A percentile compares a stretch with the other conserved stretches of the same genome.
Evolutionary conservation across 176 grass and related monocot species (phyloP).

Genomic region (Elaeis guineensis): DNA sequence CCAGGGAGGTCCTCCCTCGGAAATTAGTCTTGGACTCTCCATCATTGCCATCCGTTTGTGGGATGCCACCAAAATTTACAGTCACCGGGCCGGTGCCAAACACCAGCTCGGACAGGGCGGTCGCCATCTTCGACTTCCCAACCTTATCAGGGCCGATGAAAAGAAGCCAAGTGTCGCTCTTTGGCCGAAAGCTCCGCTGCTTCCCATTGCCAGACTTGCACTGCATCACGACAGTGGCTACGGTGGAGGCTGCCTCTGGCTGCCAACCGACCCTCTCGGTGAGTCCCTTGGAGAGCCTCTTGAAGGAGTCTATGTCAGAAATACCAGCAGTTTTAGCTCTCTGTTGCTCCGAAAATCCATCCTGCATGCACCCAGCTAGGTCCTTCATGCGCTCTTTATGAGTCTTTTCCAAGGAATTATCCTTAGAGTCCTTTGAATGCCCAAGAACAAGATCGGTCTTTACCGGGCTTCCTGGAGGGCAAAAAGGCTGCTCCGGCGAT

Average conservation of each 20-base stretch:
- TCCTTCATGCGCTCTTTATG: slow-evolving; percentile 14
- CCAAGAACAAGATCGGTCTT: slow-evolving; percentile 85
- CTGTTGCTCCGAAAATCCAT: background rate
- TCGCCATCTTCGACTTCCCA: slow-evolving; percentile 82
- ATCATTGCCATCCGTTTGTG: slow-evolving; percentile 16
- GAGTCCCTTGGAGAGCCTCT: slow-evolving; percentile 72
- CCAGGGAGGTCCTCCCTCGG: slow-evolving; percentile 72
- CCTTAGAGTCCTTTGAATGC: slow-evolving; percentile 1
- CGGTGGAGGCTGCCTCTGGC: slow-evolving; percentile 68
- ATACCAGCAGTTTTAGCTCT: slow-evolving; percentile 2
- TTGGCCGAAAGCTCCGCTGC: slow-evolving; percentile 32
- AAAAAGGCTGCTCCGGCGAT: slow-evolving; percentile 28
- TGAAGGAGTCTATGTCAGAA: slow-evolving; percentile 54
- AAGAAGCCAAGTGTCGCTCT: slow-evolving; percentile 81
- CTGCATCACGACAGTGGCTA: slow-evolving; percentile 69
- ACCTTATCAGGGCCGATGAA: slow-evolving; percentile 84
- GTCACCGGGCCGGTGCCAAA: slow-evolving; percentile 20
- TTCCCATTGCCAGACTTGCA: slow-evolving; percentile 64
- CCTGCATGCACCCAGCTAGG: background rate
- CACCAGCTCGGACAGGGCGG: slow-evolving; percentile 61
- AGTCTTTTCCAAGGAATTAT: slow-evolving; percentile 34
- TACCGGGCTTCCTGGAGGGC: slow-evolving; percentile 57
- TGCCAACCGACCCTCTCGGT: slow-evolving; percentile 88
- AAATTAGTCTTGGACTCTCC: slow-evolving; percentile 29
- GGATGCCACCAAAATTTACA: slow-evolving; percentile 39